Evolutionary conservation across 108 stramenopile genomes (phyloP).

Genomic region (Aurantiochytrium sp.): DNA sequence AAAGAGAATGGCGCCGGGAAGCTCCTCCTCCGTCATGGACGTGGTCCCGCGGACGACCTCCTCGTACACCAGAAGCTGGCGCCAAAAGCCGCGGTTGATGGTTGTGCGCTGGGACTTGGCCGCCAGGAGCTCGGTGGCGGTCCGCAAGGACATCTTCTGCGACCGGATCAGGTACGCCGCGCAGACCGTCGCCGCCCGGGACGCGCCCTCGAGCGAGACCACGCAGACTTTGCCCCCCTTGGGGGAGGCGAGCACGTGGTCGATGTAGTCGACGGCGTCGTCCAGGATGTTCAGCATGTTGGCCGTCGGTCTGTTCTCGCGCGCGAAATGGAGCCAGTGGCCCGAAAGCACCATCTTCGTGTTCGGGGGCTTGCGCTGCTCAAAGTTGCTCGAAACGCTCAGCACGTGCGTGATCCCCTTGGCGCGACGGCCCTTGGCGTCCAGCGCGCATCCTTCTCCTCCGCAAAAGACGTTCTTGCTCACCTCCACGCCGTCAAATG

Average conservation of each 20-base stretch:
- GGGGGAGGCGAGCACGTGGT: neutral
- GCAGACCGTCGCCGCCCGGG: neutral
- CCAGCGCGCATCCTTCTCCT: neutral
- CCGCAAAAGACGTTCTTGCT: neutral
- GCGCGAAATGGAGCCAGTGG: neutral
- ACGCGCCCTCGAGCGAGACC: slow-evolving; percentile 1
- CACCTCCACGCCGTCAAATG: neutral
- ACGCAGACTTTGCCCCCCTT: neutral
- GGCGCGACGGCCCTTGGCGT: neutral
- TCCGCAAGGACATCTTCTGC: neutral
- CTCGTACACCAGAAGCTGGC: slow-evolving; percentile 11
- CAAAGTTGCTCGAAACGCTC: neutral
- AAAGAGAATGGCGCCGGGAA: slow-evolving; percentile 7
- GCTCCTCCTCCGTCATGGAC: slow-evolving; percentile 18
- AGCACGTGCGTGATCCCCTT: neutral
- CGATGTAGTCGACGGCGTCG: neutral
- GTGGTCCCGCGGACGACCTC: neutral
- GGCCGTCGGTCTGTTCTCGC: neutral
- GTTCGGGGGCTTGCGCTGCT: neutral
- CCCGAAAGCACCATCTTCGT: neutral
- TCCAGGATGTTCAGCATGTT: slow-evolving; percentile 17
- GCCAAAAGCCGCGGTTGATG: slow-evolving; percentile 25
- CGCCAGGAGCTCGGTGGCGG: neutral
- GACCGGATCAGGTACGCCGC: neutral
- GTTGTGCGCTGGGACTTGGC: neutral